Conservation (phyloP, 1,139 yeast species). For the Hansenula sp. region DNA sequence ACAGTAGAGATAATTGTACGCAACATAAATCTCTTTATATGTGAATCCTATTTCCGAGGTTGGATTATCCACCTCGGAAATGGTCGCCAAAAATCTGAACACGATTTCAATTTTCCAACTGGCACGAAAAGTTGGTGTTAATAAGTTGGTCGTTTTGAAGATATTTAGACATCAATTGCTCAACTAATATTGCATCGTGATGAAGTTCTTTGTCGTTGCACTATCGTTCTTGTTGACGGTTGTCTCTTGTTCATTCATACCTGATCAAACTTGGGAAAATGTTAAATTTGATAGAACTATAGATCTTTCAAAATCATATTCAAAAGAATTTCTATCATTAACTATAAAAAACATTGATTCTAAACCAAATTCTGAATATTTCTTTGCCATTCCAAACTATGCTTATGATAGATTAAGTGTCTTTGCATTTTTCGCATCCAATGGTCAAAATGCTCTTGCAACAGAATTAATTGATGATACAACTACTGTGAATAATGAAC, state of each 20-base stretch:
- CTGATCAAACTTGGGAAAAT: conserved; percentile 32
- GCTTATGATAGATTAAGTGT: conserved; percentile 45
- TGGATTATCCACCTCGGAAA: neutral
- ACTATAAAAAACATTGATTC: conserved; percentile 56
- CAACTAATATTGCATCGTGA: neutral
- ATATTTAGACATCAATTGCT: neutral
- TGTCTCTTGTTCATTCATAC: conserved; percentile 15
- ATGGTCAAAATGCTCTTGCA: conserved; percentile 26
- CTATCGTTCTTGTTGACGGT: conserved; percentile 7
- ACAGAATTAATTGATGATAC: conserved; percentile 31
- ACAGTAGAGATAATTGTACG: too few relatives aligned
- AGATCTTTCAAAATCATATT: conserved; percentile 66
- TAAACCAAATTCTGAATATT: conserved; percentile 54
- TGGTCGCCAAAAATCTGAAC: neutral
- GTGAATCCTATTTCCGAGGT: neutral
- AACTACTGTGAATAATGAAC: conserved; percentile 20
- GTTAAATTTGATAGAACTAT: conserved; percentile 36
- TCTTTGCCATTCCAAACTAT: conserved; percentile 44
- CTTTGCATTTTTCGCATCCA: conserved; percentile 37
- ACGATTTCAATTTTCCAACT: conserved; percentile 1
- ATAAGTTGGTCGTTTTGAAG: too few relatives aligned
- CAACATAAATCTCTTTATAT: too few relatives aligned
- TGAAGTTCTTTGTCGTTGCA: conserved; percentile 7
- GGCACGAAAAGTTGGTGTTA: neutral
- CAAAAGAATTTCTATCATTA: conserved; percentile 57